Evolutionary conservation across 2,329 filamentous ascomycete species (phyloP), one percentile per base, ranked within the genome.

Genomic region (Neopestalotiopsis rosae): DNA sequence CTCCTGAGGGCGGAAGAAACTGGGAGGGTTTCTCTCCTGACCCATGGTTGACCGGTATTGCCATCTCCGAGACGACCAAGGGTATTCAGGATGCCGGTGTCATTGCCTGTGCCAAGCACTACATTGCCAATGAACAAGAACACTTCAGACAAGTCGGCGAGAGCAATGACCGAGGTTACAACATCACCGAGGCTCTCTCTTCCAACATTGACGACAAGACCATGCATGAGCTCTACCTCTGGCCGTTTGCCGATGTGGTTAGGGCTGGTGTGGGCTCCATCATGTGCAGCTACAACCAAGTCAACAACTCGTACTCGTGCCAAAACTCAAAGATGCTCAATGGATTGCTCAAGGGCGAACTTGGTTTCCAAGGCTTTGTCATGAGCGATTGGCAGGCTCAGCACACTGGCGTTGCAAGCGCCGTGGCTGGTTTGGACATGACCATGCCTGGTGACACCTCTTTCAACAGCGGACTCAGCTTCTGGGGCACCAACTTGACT

Each of bases 401-500:
- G 74, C 92, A 95, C 74, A 84, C 89, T 3, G 92, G 91, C 71
- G 90, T 88, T 5, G 83, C 89, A 32, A 88, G 86, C 45, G 91
- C 92, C 2, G 83, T 89, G 49, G 92, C 92, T 28, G 94, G 93
- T 52, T 83, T 96, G 30, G 94, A 97, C 79, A 94, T 96, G 92
- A 87, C 87, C n/a, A 96, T 96, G 94, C 92, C 92, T 1, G 93
- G 94, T 67, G 95, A 98, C 77, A 92, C 92, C 1, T 72, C 82
- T 24, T 97, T 98, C 82, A 89, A 92, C 79, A 89, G 87, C 4
- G 92, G 92, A 6, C 80, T 81, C 65, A 91, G 91, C 20, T 97
- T 86, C 84, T 97, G 93, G 92, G 95, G 95, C 10, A 83, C 90
- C 34, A 98, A 98, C 80, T 81, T 98, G 74, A 98, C 95, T 1